Evolutionary conservation across 2,329 filamentous ascomycete genomes (phyloP).

Genomic region (Diaporthe amygdali): DNA sequence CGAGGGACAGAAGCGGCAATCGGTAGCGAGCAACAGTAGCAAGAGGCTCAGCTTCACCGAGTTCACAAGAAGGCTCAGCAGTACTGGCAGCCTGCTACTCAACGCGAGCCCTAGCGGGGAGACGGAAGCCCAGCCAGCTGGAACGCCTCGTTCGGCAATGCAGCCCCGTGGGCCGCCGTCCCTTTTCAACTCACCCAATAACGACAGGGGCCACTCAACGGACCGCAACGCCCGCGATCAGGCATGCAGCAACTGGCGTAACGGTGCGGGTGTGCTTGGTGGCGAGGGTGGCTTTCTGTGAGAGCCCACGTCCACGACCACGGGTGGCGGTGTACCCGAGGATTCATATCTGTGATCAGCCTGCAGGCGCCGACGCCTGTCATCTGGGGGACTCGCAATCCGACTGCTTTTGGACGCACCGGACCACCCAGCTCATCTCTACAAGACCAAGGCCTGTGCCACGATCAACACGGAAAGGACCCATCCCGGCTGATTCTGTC

Average conservation of each 20-base stretch:
- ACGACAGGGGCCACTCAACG: slow-evolving; percentile 35
- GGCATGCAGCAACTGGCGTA: slow-evolving; percentile 58
- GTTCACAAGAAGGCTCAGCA: slow-evolving; percentile 64
- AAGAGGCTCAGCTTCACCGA: slow-evolving; percentile 68
- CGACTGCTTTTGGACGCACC: neutral
- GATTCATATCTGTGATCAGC: neutral
- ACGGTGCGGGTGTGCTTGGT: slow-evolving; percentile 59
- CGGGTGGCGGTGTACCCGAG: neutral
- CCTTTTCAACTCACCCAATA: slow-evolving; percentile 28
- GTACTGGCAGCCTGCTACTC: slow-evolving; percentile 64
- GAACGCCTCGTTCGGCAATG: slow-evolving; percentile 35
- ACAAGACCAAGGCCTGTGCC: neutral
- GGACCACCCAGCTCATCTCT: neutral
- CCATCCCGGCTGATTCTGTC: neutral
- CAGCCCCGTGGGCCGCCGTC: slow-evolving; percentile 37
- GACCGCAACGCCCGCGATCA: slow-evolving; percentile 44
- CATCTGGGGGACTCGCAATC: neutral
- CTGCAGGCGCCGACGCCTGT: neutral
- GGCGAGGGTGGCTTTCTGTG: slow-evolving; percentile 61
- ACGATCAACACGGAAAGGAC: neutral
- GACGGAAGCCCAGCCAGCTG: slow-evolving; percentile 44
- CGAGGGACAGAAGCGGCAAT: slow-evolving; percentile 46
- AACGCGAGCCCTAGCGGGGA: slow-evolving; percentile 56
- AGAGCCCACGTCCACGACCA: slow-evolving; percentile 26
- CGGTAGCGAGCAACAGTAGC: slow-evolving; percentile 48